Evolutionary conservation across 345 rosid species (phyloP).

Genomic region (Hibiscus tridactylites): DNA sequence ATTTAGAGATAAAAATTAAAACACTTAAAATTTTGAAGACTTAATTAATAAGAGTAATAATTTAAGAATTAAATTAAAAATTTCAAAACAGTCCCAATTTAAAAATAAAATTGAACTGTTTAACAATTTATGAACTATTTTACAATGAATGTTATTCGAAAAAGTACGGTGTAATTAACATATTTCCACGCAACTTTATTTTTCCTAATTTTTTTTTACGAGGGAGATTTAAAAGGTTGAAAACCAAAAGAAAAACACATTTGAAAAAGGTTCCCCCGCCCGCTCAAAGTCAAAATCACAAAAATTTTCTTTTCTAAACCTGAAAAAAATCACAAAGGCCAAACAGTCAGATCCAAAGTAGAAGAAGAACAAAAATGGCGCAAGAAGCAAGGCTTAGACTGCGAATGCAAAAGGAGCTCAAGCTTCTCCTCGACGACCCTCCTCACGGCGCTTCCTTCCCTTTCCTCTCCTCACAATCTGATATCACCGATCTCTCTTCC

Average conservation of each 20-base stretch:
- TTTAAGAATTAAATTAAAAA: too few species aligned
- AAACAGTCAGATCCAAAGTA: background rate
- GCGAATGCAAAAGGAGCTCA: conserved; percentile 77
- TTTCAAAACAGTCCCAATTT: too few species aligned
- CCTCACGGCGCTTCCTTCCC: conserved; percentile 70
- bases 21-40: too few species aligned
- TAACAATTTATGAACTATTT: too few species aligned
- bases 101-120: too few species aligned
- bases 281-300: background rate
- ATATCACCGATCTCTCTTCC: conserved; percentile 38
- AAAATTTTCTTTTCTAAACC: background rate
- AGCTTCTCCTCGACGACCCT: conserved; percentile 73
- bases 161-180: too few species aligned
- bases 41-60: too few species aligned
- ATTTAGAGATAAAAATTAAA: too few species aligned
- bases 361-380: conserved; percentile 38
- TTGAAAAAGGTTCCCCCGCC: background rate
- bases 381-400: conserved; percentile 73
- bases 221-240: background rate
- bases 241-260: background rate
- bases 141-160: too few species aligned
- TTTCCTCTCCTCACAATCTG: conserved; percentile 43
- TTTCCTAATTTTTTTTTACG: background rate
- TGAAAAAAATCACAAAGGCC: background rate
- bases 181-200: too few species aligned